These are phyloP conservation scores for Claviceps pazoutovae DNA, from an alignment of 2,329 filamentous ascomycete genomes.

Conservation along the genomic window DNA sequence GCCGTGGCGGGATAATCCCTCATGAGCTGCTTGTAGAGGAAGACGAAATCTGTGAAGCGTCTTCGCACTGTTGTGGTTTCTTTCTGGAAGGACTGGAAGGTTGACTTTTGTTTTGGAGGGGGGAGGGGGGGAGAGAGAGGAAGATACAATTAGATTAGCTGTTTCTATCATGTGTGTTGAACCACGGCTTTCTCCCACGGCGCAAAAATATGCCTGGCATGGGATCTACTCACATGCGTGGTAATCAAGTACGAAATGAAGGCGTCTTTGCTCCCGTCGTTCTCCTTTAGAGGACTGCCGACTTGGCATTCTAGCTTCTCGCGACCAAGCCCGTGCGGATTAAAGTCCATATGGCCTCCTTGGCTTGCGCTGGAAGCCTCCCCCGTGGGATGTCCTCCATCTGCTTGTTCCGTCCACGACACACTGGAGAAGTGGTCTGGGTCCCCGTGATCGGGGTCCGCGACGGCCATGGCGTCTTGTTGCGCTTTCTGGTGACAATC, in stretches of 20 bases:
- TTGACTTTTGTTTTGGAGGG: slow-evolving; percentile 44
- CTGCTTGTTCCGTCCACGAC: slow-evolving; percentile 55
- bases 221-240: slow-evolving; percentile 49
- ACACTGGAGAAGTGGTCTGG: slow-evolving; percentile 69
- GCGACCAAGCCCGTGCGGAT: slow-evolving; percentile 49
- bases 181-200: no score
- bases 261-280: slow-evolving; percentile 88
- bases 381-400: slow-evolving; percentile 23
- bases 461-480: slow-evolving; percentile 21
- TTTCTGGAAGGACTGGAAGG: slow-evolving; percentile 85
- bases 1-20: slow-evolving; percentile 84
- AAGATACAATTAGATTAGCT: not conserved
- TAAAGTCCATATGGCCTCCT: slow-evolving; percentile 31
- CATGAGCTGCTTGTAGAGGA: slow-evolving; percentile 80
- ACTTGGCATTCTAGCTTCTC: slow-evolving; percentile 78
- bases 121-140: not conserved
- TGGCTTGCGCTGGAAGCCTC: slow-evolving; percentile 25
- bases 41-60: slow-evolving; percentile 95
- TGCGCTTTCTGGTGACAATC: not conserved
- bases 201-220: not conserved
- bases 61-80: slow-evolving; percentile 66
- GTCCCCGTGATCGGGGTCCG: slow-evolving; percentile 41
- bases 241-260: slow-evolving; percentile 94
- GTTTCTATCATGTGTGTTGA: no score
- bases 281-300: slow-evolving; percentile 77